Evolutionary conservation across 1,284 basidiomycete species (phyloP).

Genomic region (Irpex lacteus): DNA sequence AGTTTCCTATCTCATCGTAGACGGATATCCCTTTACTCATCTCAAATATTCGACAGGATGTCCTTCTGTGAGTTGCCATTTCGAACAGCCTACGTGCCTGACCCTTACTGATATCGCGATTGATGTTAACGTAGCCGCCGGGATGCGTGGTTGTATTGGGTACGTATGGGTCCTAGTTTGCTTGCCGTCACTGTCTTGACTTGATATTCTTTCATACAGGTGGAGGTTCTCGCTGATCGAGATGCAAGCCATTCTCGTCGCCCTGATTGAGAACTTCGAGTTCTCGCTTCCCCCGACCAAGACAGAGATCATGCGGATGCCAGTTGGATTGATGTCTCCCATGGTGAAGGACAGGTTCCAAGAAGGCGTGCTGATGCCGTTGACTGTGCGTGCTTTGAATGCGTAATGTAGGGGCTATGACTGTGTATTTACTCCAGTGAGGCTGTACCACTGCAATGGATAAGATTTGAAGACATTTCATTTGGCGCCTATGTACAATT

Average conservation of each 20-base stretch:
- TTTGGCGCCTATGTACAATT: neutral
- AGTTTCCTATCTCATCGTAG: neutral
- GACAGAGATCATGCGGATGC: constrained; percentile 21
- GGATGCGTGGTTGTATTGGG: constrained; percentile 14
- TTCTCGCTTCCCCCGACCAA: constrained; percentile 16
- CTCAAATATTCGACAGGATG: constrained; percentile 4
- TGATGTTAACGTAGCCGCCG: constrained; percentile 7
- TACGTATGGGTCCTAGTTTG: neutral
- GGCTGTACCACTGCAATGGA: too few relatives aligned
- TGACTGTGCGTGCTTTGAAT: constrained; percentile 4
- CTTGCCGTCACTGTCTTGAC: neutral
- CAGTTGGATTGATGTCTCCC: constrained; percentile 19
- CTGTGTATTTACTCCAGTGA: neutral
- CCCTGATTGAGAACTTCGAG: constrained; percentile 12
- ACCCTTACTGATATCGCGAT: neutral
- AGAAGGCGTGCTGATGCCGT: constrained; percentile 22
- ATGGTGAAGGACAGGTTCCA: constrained; percentile 19
- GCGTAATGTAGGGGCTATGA: neutral
- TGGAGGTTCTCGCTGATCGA: constrained; percentile 16
- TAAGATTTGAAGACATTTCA: too few relatives aligned
- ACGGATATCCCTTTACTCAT: neutral
- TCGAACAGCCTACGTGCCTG: neutral
- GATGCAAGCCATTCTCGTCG: constrained; percentile 11
- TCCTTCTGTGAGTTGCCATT: constrained; percentile 10
- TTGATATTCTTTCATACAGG: neutral